Percentiles rank a stretch among this genome's conserved stretches.
These are phyloP conservation scores for Colletotrichum sp. DNA, from an alignment of 2,329 filamentous ascomycete species.

Conservation along the genomic window DNA sequence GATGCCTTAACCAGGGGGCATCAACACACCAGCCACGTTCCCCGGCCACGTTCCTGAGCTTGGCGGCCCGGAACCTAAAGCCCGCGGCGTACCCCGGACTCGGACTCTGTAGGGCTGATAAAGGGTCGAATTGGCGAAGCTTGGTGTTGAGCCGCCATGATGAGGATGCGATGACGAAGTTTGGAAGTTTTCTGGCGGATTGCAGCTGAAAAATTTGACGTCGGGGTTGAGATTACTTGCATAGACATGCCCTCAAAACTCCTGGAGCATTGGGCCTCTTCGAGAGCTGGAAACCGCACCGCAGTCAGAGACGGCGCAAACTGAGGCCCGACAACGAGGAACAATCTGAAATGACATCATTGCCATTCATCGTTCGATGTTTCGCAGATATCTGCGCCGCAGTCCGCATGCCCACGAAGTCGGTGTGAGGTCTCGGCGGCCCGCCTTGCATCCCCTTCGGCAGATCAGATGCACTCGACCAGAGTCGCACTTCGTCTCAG, in stretches of 20 bases:
- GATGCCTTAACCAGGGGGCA: background rate
- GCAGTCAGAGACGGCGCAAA: background rate
- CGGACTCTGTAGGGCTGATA: constrained; percentile 20
- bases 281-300: background rate
- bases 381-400: constrained; percentile 3
- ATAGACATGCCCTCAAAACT: background rate
- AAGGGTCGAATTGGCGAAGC: constrained; percentile 15
- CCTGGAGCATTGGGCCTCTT: background rate
- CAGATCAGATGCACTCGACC: background rate
- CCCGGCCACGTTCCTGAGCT: constrained; percentile 18
- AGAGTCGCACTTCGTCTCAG: background rate
- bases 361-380: constrained; percentile 6
- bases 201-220: background rate
- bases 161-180: background rate
- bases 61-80: constrained; percentile 10
- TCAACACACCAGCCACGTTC: constrained; percentile 14
- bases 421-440: background rate
- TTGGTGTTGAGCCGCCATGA: background rate
- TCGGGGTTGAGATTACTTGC: background rate
- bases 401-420: background rate
- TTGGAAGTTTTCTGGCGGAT: background rate
- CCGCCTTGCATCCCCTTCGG: background rate
- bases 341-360: constrained; percentile 17
- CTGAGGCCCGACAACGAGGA: background rate
- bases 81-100: constrained; percentile 22